A percentile compares a stretch with the other conserved stretches of the same genome.
phyloP scores from a whole-genome alignment of 768 basidiomycete genomes.

The Kwoniella shandongensis region DNA sequence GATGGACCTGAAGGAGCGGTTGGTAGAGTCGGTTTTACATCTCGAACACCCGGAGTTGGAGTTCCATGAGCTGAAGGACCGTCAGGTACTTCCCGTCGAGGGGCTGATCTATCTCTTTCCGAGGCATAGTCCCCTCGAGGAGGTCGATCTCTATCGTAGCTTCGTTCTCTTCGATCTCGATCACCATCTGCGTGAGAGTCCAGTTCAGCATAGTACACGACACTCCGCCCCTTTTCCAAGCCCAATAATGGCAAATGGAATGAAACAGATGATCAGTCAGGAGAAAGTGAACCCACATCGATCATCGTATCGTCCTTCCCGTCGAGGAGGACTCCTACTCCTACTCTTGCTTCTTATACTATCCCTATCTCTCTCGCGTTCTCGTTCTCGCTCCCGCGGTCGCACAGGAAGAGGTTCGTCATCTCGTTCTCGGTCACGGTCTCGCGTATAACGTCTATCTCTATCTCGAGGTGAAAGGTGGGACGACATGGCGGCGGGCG shows the following conservation, averaged over 20 bases:
- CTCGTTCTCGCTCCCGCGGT: constrained; percentile 5
- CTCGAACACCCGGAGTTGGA: not conserved
- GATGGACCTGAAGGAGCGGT: no score
- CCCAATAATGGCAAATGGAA: no score
- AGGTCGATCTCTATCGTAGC: constrained; percentile 9
- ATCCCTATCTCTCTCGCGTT: constrained; percentile 8
- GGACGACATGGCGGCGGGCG: constrained; percentile 25
- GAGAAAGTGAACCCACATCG: constrained; percentile 8
- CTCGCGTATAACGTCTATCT: constrained; percentile 6
- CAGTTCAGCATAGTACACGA: no score
- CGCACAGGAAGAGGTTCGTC: not conserved
- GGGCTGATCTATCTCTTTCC: not conserved
- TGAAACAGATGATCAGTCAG: no score
- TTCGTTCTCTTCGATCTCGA: constrained; percentile 17
- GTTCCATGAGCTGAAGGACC: not conserved
- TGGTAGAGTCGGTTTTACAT: not conserved
- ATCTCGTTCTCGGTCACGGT: constrained; percentile 14
- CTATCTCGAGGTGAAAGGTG: constrained; percentile 24
- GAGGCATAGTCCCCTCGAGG: constrained; percentile 6
- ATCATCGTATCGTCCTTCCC: constrained; percentile 18
- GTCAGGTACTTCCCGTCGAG: not conserved
- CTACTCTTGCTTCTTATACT: constrained; percentile 19
- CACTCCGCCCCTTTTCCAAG: no score
- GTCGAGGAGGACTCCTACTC: constrained; percentile 17
- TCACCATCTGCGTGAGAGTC: no score